Conservation (phyloP, 768 basidiomycete species). For the Obba rivulosa region DNA sequence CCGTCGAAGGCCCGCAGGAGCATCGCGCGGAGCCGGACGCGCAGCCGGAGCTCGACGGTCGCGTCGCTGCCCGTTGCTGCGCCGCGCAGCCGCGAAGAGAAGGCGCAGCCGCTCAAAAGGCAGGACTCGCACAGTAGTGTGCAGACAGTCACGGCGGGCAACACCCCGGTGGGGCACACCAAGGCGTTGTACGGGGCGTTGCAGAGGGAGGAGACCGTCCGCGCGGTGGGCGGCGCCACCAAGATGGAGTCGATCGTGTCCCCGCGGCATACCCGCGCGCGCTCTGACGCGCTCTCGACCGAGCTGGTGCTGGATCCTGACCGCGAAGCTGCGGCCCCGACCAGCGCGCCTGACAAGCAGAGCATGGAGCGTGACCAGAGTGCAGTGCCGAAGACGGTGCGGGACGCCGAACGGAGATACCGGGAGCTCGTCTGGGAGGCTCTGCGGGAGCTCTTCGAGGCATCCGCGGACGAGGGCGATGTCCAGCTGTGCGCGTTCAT, state of each 20-base stretch:
- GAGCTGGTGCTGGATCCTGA: slow-evolving; percentile 13
- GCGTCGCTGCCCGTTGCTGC: slow-evolving; percentile 48
- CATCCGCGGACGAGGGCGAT: slow-evolving; percentile 49
- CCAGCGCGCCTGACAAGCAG: background rate
- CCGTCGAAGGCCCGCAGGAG: slow-evolving; percentile 1
- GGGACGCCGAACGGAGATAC: slow-evolving; percentile 44
- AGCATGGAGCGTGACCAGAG: slow-evolving; percentile 11
- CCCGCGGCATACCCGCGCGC: slow-evolving; percentile 9
- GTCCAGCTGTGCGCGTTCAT: slow-evolving; percentile 78
- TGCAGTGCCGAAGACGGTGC: slow-evolving; percentile 22
- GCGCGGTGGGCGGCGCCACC: slow-evolving; percentile 7
- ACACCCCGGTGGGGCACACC: slow-evolving; percentile 28
- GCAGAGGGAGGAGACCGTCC: slow-evolving; percentile 14
- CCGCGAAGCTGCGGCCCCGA: background rate
- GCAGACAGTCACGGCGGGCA: slow-evolving; percentile 61
- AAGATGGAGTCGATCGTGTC: slow-evolving; percentile 4
- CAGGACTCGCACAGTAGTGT: slow-evolving; percentile 63
- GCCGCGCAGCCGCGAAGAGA: slow-evolving; percentile 6
- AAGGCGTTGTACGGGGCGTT: slow-evolving; percentile 9
- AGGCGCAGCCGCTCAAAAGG: slow-evolving; percentile 28
- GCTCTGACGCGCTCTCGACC: slow-evolving; percentile 17
- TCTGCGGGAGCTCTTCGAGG: slow-evolving; percentile 50
- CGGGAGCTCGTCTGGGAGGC: slow-evolving; percentile 54
- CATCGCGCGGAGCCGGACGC: slow-evolving; percentile 26
- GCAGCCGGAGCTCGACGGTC: slow-evolving; percentile 66